phyloP scores from a whole-genome alignment of 2,329 filamentous ascomycete genomes.

The Mollisia scopiformis region DNA sequence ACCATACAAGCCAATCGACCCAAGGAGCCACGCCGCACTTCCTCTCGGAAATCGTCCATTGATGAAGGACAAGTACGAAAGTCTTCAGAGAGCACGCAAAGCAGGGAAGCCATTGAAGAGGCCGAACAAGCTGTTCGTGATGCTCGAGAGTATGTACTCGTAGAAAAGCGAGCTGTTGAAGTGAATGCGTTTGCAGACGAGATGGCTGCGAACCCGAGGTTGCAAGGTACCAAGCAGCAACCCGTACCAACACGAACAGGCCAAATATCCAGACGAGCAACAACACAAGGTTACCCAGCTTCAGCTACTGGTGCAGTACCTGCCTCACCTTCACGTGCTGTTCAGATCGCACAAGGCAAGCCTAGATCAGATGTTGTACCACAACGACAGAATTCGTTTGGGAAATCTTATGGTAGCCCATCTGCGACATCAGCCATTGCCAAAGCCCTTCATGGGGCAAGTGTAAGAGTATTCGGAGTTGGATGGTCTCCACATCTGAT shows the following conservation, averaged over 20 bases:
- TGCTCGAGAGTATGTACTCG: slow-evolving; percentile 90
- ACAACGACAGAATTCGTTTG: slow-evolving; percentile 78
- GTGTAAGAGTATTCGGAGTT: slow-evolving; percentile 72
- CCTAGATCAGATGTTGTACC: slow-evolving; percentile 62
- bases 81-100: slow-evolving; percentile 18
- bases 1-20: slow-evolving; percentile 39
- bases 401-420: slow-evolving; percentile 66
- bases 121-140: slow-evolving; percentile 78
- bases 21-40: slow-evolving; percentile 12
- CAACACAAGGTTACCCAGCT: slow-evolving; percentile 73
- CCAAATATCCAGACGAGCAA: slow-evolving; percentile 73
- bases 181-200: slow-evolving; percentile 98
- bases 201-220: slow-evolving; percentile 74
- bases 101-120: slow-evolving; percentile 64
- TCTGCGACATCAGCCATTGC: slow-evolving; percentile 90
- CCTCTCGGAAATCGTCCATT: slow-evolving; percentile 26
- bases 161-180: slow-evolving; percentile 93
- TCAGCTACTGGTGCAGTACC: slow-evolving; percentile 72
- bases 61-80: slow-evolving; percentile 31
- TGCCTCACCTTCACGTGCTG: slow-evolving; percentile 68
- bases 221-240: slow-evolving; percentile 41
- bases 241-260: slow-evolving; percentile 56
- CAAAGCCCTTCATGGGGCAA: slow-evolving; percentile 94
- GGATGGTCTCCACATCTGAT: slow-evolving; percentile 65
- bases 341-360: slow-evolving; percentile 73